Evolutionary conservation across 2,329 filamentous ascomycete species (phyloP), one percentile per base, ranked within the genome.

Genomic region (Penicillium psychrosexuale): DNA sequence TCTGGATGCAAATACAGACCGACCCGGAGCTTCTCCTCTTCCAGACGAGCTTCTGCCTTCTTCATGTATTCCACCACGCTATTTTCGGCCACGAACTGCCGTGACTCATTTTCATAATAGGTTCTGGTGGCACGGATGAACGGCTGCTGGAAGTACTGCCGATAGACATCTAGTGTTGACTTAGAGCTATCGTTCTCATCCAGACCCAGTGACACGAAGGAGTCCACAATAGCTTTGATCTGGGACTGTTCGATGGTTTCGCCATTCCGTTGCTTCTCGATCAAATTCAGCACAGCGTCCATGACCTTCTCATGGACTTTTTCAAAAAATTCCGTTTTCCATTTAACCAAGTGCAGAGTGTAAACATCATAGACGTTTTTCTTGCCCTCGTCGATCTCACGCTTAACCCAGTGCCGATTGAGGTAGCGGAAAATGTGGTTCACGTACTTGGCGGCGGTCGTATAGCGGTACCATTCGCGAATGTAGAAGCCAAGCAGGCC

Each of bases 31-130:
- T 96, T 94, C 74, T 99, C 94, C 74, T 99, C 94, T 8, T 90
- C 85, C 57, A 99, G 77, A 31, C 94, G 87, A 39, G 85, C 77
- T 76, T 97, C 93, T 0, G 94, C 95, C 82, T 99, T 99, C 81
- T 97, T 97, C 94, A 99, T 97, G 77, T 97, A 99, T 70, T 99
- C 94, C 33, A 99, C 92, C 4, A 99, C 91, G 60, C 89, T 96
- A 72, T 99, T 99, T 73, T 97, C 93, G 11, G 91, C 90, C 33
- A 99, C 85, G 70, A 99, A 99, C 60, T 91, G 88, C 66, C 91
- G 90, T 19, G 94, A 97, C 73, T 99, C 95, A 43, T 88, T 86
- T 65, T 91, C 82, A 73, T 99, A 99, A 77, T 96, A 99, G 30
- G 81, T 77, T 65, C 84, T 85, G 9, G 94, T 99, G 3, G 91